These are phyloP conservation scores for Spinacia oleracea DNA, from an alignment of 179 eudicot genomes.

Conservation along the genomic window DNA sequence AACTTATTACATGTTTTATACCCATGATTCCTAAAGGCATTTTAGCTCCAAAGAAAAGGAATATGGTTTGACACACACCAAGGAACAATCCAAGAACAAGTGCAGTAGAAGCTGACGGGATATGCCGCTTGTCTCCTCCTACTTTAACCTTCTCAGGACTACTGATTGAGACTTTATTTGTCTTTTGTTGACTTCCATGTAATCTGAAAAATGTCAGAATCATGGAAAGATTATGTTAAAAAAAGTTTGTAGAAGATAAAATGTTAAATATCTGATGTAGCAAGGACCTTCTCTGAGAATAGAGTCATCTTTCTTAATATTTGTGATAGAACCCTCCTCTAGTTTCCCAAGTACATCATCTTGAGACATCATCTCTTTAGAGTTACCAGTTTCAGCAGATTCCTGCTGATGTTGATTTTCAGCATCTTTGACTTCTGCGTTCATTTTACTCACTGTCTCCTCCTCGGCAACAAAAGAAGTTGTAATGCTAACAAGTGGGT, in stretches of 20 bases:
- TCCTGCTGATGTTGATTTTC: too few species aligned
- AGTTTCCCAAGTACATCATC: constrained; percentile 34
- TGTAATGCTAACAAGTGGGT: constrained; percentile 90
- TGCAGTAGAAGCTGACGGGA: constrained; percentile 98
- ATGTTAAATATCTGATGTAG: too few species aligned
- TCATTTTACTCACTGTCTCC: constrained; percentile 54
- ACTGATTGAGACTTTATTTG: constrained; percentile 11
- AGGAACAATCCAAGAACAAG: constrained; percentile 69
- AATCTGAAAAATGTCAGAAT: constrained; percentile 22
- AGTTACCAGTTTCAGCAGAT: not conserved
- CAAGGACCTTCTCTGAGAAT: too few species aligned
- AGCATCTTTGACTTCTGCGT: constrained; percentile 16
- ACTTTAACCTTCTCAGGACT: constrained; percentile 19
- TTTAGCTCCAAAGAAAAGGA: constrained; percentile 67
- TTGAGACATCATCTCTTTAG: constrained; percentile 25
- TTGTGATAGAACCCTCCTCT: too few species aligned
- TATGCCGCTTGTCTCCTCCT: constrained; percentile 44
- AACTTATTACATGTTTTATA: constrained; percentile 76
- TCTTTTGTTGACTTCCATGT: constrained; percentile 19
- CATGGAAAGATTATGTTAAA: not conserved
- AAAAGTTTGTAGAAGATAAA: not conserved
- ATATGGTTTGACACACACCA: constrained; percentile 73
- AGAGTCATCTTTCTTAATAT: too few species aligned
- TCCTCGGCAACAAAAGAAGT: constrained; percentile 98
- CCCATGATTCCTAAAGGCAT: constrained; percentile 78